Conservation (phyloP, 768 basidiomycete species). For the Suillus variegatus region DNA sequence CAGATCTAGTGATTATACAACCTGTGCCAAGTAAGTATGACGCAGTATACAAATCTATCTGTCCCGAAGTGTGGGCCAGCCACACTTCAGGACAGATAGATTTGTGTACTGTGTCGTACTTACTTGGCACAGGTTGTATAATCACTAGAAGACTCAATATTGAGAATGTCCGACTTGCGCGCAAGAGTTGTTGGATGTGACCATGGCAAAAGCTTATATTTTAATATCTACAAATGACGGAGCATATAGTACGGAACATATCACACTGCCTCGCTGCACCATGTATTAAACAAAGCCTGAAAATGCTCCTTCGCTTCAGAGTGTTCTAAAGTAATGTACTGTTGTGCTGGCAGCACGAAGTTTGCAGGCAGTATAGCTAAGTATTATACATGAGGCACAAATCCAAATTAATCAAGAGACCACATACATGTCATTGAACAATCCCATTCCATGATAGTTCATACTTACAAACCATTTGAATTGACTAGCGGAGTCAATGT, state of each 20-base stretch:
- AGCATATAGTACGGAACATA: not conserved
- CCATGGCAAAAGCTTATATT: not conserved
- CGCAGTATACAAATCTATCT: no score
- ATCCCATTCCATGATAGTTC: not conserved
- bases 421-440: not conserved
- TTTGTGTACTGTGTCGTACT: no score
- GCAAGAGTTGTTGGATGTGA: not conserved
- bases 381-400: not conserved
- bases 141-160: not conserved
- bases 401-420: not conserved
- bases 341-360: not conserved
- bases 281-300: not conserved
- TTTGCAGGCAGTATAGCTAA: not conserved
- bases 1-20: no score
- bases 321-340: not conserved
- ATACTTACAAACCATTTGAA: not conserved
- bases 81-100: not conserved
- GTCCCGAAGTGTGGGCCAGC: not conserved
- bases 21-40: no score
- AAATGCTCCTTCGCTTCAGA: not conserved
- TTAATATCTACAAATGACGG: not conserved
- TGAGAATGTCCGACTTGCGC: not conserved
- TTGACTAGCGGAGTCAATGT: not conserved
- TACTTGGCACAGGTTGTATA: no score
- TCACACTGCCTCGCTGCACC: not conserved